Percentiles rank a stretch among this genome's conserved stretches.
Evolutionary conservation across 108 stramenopile species (phyloP).

Genomic region (Nitzschia sp.): DNA sequence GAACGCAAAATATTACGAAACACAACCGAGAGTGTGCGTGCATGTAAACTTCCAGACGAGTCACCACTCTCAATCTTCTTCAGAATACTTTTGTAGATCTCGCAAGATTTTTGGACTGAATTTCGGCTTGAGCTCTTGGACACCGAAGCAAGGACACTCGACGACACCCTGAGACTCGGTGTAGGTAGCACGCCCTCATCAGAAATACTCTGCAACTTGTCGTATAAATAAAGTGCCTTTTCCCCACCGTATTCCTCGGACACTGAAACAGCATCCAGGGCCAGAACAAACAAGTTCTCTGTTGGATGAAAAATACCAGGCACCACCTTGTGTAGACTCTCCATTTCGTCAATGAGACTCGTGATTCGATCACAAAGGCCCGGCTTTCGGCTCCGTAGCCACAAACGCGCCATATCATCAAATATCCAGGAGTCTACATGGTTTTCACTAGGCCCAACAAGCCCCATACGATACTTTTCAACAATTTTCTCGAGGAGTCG

Average conservation of each 20-base stretch:
- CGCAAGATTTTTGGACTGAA: not conserved
- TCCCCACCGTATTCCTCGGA: not conserved
- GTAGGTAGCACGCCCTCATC: not conserved
- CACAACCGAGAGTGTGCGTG: not conserved
- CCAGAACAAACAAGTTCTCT: slow-evolving; percentile 1
- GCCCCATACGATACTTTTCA: not conserved
- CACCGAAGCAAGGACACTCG: not conserved
- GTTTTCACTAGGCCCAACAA: not conserved
- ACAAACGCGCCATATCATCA: slow-evolving; percentile 4
- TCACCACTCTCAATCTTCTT: not conserved
- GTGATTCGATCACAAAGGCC: not conserved
- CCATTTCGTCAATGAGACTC: slow-evolving; percentile 9
- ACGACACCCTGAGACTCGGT: not conserved
- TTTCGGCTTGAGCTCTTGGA: not conserved
- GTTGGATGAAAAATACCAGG: slow-evolving; percentile 3
- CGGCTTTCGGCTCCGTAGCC: not conserved
- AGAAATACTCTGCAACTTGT: not conserved
- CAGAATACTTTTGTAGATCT: not conserved
- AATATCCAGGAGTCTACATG: slow-evolving; percentile 9
- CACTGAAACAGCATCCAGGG: slow-evolving; percentile 2
- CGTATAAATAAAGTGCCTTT: not conserved
- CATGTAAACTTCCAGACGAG: not conserved
- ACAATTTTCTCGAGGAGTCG: not conserved
- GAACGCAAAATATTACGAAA: not conserved
- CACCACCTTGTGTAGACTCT: not conserved